Evolutionary conservation across 2,329 filamentous ascomycete species (phyloP).

Genomic region (Dactylellina sp.): DNA sequence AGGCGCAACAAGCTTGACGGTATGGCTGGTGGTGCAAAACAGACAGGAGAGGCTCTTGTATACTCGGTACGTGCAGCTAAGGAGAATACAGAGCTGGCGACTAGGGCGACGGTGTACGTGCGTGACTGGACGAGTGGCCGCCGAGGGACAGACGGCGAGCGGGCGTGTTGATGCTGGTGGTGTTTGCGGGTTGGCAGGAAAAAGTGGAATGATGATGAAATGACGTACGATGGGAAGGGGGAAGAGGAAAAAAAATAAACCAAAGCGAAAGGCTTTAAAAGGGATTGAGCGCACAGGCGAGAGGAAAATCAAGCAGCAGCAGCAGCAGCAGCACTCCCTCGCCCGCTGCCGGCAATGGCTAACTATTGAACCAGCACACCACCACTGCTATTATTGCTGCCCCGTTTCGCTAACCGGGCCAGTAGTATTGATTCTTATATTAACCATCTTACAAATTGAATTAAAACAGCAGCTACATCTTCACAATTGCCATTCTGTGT

Average conservation of each 20-base stretch:
- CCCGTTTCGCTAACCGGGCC: neutral
- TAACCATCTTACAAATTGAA: constrained; percentile 3
- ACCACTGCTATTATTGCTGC: neutral
- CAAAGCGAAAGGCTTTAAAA: constrained; percentile 27
- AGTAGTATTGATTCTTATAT: too few species aligned
- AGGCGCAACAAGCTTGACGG: constrained; percentile 43
- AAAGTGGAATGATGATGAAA: constrained; percentile 57
- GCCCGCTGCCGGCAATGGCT: too few species aligned
- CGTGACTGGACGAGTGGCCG: too few species aligned
- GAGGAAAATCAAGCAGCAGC: neutral
- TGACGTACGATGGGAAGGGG: constrained; percentile 54
- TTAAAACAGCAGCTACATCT: too few species aligned
- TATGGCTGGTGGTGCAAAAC: constrained; percentile 30
- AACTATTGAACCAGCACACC: constrained; percentile 11
- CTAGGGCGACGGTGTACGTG: too few species aligned
- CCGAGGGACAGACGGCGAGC: neutral
- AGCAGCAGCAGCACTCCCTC: too few species aligned
- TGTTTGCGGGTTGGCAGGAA: constrained; percentile 18
- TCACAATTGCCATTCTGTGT: neutral
- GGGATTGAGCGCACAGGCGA: constrained; percentile 2
- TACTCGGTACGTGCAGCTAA: too few species aligned
- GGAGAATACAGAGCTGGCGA: too few species aligned
- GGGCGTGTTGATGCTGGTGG: constrained; percentile 10
- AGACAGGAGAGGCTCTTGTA: constrained; percentile 32
- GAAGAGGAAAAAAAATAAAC: constrained; percentile 15